Percentiles rank a stretch among this genome's conserved stretches.
Conservation (phyloP, 768 basidiomycete species). For the Paxillus involutus region DNA sequence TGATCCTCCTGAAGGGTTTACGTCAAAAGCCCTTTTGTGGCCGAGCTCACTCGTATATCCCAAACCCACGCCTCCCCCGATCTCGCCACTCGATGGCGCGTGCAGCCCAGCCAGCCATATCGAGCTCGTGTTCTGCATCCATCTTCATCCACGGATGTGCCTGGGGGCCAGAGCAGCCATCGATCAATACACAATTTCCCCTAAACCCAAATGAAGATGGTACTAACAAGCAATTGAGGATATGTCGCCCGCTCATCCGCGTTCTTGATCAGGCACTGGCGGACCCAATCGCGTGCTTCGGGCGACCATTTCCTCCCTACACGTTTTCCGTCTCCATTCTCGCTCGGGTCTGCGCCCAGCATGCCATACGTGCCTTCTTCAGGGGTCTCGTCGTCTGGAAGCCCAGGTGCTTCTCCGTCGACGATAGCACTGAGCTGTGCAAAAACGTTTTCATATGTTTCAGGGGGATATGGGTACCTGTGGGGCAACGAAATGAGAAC, state of each 20-base stretch:
- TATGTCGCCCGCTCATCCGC: conserved; percentile 82
- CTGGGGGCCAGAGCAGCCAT: conserved; percentile 29
- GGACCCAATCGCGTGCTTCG: conserved; percentile 80
- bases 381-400: conserved; percentile 54
- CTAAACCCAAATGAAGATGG: not conserved
- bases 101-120: conserved; percentile 85
- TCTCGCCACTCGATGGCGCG: conserved; percentile 44
- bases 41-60: conserved; percentile 24
- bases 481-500: not conserved
- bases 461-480: conserved; percentile 92
- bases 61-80: conserved; percentile 18
- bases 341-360: conserved; percentile 7
- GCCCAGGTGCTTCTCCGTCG: conserved; percentile 85
- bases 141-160: conserved; percentile 77
- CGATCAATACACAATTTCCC: conserved; percentile 1
- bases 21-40: conserved; percentile 1
- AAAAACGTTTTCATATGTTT: conserved; percentile 96
- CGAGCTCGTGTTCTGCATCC: conserved; percentile 61
- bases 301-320: conserved; percentile 27
- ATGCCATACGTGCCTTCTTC: conserved; percentile 12
- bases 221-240: conserved; percentile 69
- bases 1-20: conserved; percentile 16
- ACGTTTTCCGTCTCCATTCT: conserved; percentile 14
- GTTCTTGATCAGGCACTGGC: conserved; percentile 76
- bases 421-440: conserved; percentile 97